Percentiles rank a stretch among this genome's conserved stretches.
phyloP scores from a whole-genome alignment of 2,329 filamentous ascomycete species.

The Plectosphaerella sp. region DNA sequence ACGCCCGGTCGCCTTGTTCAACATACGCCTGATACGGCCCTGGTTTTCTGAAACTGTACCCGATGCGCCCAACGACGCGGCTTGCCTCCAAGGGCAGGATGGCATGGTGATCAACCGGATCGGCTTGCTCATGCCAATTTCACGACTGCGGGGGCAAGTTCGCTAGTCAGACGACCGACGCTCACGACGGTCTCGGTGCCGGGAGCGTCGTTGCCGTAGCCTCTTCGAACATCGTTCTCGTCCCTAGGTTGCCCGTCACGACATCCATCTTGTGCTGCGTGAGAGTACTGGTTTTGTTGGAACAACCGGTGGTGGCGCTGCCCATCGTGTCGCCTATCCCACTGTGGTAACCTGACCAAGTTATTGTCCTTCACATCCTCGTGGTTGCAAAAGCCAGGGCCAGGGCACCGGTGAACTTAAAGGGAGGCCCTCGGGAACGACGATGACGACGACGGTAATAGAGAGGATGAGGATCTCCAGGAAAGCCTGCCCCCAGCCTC shows the following conservation, averaged over 20 bases:
- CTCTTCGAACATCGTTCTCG: constrained; percentile 8
- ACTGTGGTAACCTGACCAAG: no score
- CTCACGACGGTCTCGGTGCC: no score
- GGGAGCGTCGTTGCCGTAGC: not conserved
- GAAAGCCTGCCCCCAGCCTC: constrained; percentile 56
- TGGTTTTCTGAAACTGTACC: not conserved
- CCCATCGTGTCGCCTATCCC: no score
- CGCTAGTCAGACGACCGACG: no score
- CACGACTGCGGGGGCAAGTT: no score
- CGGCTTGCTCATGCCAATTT: not conserved
- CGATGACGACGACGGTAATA: constrained; percentile 62
- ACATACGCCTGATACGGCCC: no score
- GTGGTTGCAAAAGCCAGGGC: constrained; percentile 66
- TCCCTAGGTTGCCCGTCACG: constrained; percentile 30
- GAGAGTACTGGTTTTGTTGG: constrained; percentile 38
- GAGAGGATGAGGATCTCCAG: constrained; percentile 61
- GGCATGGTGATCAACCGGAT: not conserved
- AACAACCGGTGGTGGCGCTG: constrained; percentile 70
- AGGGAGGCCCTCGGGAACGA: constrained; percentile 61
- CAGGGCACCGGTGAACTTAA: constrained; percentile 63
- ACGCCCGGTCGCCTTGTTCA: not conserved
- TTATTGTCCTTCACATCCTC: constrained; percentile 68
- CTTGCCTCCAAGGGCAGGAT: not conserved
- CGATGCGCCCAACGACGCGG: not conserved
- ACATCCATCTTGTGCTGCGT: constrained; percentile 23